Base-by-base conservation (phyloP, 257 asterid species). In the Lycium barbarum region DNA sequence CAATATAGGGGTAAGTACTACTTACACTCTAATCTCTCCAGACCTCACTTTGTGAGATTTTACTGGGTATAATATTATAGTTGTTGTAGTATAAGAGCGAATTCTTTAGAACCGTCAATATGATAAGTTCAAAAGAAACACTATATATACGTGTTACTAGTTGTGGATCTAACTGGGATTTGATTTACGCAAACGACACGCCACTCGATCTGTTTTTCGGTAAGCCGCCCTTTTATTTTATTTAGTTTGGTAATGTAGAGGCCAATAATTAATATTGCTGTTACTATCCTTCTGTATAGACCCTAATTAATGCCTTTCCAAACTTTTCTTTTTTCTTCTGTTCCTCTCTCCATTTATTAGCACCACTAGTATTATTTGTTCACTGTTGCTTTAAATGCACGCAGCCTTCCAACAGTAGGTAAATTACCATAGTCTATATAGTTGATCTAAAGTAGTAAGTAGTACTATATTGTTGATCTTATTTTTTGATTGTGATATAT, bases 351-450 rank as follows among this genome's bases (percentile, higher is more conserved):
- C 43, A 47, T 74, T 47, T 47, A 20, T 11, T 11, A 5, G 45
- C 2, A 26, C 47, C 45, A 40, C 45, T 40, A 67, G 49, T 35
- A 45, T n/a, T 71, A 71, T 43, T 43, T 4, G 57, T 71, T 5
- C 57, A 43, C 80, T 5, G n/a, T 72, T 5, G n/a, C 43, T 33
- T 72, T 45, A 45, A n/a, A 45, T 72, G 80, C 80, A 73, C 51
- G 40, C 22, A 22, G 71, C 71, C 17, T 63, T 26, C 71, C 71
- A 22, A 26, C 71, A 63, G 40, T 22, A 12, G 13, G 14, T 63
- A 22, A 22, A 63, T 62, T 26, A 61, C 13, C 6, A 26, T 26
- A 26, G 33, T 26, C 45, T 55, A 55, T 55, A 55, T 55, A 14
- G 61, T n/a, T 55, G 67, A 18, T 2, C 7, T 20, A 26, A 26